phyloP scores from a whole-genome alignment of 305 asterid species.

The Fraxinus sp. region DNA sequence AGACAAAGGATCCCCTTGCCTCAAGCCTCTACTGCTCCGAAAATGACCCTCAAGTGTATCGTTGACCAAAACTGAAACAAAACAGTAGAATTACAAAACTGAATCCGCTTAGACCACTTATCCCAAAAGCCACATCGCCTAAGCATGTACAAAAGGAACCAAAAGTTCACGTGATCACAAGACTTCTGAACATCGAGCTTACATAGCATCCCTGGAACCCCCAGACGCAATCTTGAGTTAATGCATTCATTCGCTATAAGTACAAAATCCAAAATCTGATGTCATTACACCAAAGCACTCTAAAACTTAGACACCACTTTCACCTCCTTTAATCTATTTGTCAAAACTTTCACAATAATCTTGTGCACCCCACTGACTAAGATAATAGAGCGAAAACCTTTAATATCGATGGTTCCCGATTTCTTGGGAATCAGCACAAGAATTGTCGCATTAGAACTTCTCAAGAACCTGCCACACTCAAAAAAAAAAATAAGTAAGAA shows the following conservation, averaged over 20 bases:
- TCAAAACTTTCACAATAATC: too few species aligned
- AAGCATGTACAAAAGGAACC: neutral
- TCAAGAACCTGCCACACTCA: neutral
- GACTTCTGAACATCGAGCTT: neutral
- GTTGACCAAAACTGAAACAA: neutral
- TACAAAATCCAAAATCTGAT: too few species aligned
- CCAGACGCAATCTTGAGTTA: neutral
- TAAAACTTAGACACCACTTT: too few species aligned
- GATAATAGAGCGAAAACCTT: too few species aligned
- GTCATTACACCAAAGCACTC: too few species aligned
- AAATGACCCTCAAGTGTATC: neutral
- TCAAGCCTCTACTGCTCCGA: neutral
- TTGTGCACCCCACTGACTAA: too few species aligned
- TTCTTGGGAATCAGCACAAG: neutral
- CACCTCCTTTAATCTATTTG: too few species aligned
- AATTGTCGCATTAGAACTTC: neutral
- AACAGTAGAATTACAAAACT: neutral
- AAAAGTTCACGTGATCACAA: neutral
- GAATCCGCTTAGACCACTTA: neutral
- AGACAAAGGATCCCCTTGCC: neutral
- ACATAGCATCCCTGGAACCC: neutral
- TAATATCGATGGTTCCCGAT: too few species aligned
- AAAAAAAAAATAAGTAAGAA: too few species aligned
- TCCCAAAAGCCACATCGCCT: neutral
- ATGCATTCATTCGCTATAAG: neutral